These are phyloP conservation scores for Naganishia antarctica DNA, from an alignment of 768 basidiomycete species.

Conservation along the genomic window DNA sequence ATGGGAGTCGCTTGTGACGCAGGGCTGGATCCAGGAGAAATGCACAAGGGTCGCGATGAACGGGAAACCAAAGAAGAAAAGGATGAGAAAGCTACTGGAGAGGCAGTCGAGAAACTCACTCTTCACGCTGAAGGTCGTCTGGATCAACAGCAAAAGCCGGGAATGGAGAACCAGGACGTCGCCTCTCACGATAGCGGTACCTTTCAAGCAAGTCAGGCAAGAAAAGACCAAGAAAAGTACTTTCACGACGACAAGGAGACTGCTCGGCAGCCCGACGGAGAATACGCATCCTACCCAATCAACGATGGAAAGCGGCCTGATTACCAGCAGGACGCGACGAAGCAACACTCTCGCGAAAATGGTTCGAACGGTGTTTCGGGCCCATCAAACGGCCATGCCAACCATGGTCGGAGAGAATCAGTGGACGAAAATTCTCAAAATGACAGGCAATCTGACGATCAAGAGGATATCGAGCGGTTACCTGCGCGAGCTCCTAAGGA, in stretches of 20 bases:
- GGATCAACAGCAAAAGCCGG: conserved; percentile 14
- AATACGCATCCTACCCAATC: not conserved
- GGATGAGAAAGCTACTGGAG: conserved; percentile 28
- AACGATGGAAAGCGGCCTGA: not conserved
- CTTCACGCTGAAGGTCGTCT: conserved; percentile 16
- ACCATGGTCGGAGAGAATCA: not conserved
- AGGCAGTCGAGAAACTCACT: conserved; percentile 12
- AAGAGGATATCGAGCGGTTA: conserved; percentile 17
- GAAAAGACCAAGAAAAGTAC: conserved; percentile 21
- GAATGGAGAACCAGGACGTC: conserved; percentile 23
- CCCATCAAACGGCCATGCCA: not conserved
- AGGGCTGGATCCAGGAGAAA: not conserved
- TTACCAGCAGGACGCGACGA: not conserved
- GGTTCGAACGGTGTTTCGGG: not conserved
- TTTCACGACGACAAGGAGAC: conserved; percentile 1
- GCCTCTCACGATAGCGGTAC: conserved; percentile 20
- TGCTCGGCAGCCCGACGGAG: not conserved
- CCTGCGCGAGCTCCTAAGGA: conserved; percentile 30
- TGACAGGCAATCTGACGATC: not conserved
- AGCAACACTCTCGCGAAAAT: not conserved
- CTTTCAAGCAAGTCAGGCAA: conserved; percentile 4
- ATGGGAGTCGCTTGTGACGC: conserved; percentile 2
- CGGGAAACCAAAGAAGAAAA: conserved; percentile 38
- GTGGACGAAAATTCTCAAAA: not conserved
- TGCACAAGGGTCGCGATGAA: conserved; percentile 20